Conservation (phyloP, 495 filamentous ascomycete genomes). For the Pseudoneurospora amorphoporcata region DNA sequence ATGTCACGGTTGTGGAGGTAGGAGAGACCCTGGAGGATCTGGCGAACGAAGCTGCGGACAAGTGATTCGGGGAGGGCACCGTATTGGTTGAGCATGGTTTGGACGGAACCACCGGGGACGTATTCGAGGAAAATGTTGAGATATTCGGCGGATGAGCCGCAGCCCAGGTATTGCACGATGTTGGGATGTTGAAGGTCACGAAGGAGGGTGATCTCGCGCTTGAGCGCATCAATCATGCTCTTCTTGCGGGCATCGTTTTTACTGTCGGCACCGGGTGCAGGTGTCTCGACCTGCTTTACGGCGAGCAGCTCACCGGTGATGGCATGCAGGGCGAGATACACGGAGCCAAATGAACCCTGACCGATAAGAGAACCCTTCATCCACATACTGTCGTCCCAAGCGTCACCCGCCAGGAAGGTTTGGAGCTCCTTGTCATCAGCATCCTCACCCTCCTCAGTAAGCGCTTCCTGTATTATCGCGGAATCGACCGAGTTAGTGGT, state of each 20-base stretch:
- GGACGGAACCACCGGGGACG: conserved; percentile 93
- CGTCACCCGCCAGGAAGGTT: conserved; percentile 78
- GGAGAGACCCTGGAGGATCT: conserved; percentile 88
- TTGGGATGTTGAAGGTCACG: conserved; percentile 93
- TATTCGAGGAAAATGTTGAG: conserved; percentile 99
- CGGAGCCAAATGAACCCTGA: conserved; percentile 92
- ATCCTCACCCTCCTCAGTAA: conserved; percentile 85
- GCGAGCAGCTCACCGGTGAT: conserved; percentile 96
- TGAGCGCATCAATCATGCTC: conserved; percentile 93
- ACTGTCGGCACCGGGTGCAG: conserved; percentile 65
- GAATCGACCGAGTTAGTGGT: conserved; percentile 55
- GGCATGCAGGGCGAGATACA: conserved; percentile 93
- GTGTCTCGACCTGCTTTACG: conserved; percentile 96
- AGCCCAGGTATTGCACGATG: conserved; percentile 96
- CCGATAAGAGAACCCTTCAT: conserved; percentile 98
- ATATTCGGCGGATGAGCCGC: conserved; percentile 78
- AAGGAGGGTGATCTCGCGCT: conserved; percentile 89
- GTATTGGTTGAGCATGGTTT: conserved; percentile 96
- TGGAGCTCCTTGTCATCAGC: conserved; percentile 66
- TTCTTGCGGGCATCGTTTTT: conserved; percentile 84
- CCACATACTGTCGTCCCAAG: conserved; percentile 93
- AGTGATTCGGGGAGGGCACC: conserved; percentile 87
- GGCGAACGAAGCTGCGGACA: conserved; percentile 91
- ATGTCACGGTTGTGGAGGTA: conserved; percentile 94
- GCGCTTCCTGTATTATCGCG: conserved; percentile 44